A percentile compares a stretch with the other conserved stretches of the same genome.
These are phyloP conservation scores for Tetracladium setigerum DNA, from an alignment of 495 filamentous ascomycete species.

Conservation along the genomic window DNA sequence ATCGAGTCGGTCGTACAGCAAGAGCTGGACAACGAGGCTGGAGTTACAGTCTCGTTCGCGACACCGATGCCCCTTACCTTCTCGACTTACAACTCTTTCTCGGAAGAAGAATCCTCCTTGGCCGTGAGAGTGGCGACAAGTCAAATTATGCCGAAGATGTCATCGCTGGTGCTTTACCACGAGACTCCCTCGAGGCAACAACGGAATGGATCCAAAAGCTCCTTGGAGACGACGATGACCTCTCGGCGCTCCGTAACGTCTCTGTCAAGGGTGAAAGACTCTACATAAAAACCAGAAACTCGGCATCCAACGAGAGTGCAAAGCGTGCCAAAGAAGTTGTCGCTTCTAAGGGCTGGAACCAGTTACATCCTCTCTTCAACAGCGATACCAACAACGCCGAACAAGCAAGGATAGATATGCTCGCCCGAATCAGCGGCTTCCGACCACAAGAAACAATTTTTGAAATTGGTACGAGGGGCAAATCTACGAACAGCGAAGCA, in stretches of 20 bases:
- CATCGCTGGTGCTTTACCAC: conserved; percentile 62
- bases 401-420: conserved; percentile 70
- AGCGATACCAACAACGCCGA: conserved; percentile 54
- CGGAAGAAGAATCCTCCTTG: conserved; percentile 67
- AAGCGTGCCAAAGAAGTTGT: conserved; percentile 75
- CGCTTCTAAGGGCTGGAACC: conserved; percentile 55
- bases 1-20: conserved; percentile 91
- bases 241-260: conserved; percentile 60
- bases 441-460: conserved; percentile 90
- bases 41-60: conserved; percentile 86
- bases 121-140: conserved; percentile 41
- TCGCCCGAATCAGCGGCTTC: conserved; percentile 77
- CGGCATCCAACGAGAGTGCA: conserved; percentile 79
- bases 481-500: conserved; percentile 52
- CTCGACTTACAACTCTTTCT: conserved; percentile 95
- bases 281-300: conserved; percentile 81
- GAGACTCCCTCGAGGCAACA: conserved; percentile 61
- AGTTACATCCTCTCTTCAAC: conserved; percentile 70
- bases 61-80: conserved; percentile 81
- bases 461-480: conserved; percentile 71
- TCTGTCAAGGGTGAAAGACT: conserved; percentile 86
- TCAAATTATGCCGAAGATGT: conserved; percentile 74
- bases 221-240: conserved; percentile 65
- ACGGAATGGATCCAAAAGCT: conserved; percentile 75
- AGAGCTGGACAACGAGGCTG: conserved; percentile 87